Evolutionary conservation across 2,329 filamentous ascomycete genomes (phyloP).

Genomic region (Hypoxylon sp.): DNA sequence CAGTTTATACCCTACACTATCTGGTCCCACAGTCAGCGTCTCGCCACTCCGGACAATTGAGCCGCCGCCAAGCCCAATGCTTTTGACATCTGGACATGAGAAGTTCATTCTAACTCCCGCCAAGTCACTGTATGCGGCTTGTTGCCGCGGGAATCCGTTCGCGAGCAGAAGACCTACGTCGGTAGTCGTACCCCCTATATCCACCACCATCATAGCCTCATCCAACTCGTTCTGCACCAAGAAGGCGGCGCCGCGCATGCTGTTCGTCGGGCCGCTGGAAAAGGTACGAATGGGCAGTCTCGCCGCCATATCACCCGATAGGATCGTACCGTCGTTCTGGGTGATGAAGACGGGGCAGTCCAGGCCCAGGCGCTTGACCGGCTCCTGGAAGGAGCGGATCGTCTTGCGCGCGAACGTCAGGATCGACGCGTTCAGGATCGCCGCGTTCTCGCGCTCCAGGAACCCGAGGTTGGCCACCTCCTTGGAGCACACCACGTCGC

Average conservation of each 20-base stretch:
- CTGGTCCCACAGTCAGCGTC: constrained; percentile 65
- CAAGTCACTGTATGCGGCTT: constrained; percentile 71
- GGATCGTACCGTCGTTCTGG: constrained; percentile 72
- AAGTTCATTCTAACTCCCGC: constrained; percentile 73
- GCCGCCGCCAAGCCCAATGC: constrained; percentile 69
- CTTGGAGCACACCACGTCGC: constrained; percentile 62
- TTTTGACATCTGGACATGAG: constrained; percentile 68
- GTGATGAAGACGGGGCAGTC: constrained; percentile 69
- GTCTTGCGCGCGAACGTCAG: constrained; percentile 67
- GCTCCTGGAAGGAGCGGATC: constrained; percentile 65
- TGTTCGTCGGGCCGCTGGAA: constrained; percentile 72
- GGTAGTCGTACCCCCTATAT: constrained; percentile 75
- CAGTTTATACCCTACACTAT: constrained; percentile 71
- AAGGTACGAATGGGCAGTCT: constrained; percentile 71
- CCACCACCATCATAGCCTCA: constrained; percentile 68
- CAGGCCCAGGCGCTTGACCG: constrained; percentile 62
- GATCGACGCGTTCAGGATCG: constrained; percentile 73
- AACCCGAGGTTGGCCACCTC: constrained; percentile 66
- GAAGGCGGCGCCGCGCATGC: constrained; percentile 72
- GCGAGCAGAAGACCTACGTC: constrained; percentile 71
- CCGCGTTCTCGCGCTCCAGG: constrained; percentile 73
- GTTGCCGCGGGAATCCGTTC: constrained; percentile 72
- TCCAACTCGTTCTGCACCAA: constrained; percentile 56
- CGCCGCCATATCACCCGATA: constrained; percentile 65
- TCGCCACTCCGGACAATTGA: constrained; percentile 62